Conservation (phyloP, 2,329 filamentous ascomycete genomes). For the Aspergillus ibericus region DNA sequence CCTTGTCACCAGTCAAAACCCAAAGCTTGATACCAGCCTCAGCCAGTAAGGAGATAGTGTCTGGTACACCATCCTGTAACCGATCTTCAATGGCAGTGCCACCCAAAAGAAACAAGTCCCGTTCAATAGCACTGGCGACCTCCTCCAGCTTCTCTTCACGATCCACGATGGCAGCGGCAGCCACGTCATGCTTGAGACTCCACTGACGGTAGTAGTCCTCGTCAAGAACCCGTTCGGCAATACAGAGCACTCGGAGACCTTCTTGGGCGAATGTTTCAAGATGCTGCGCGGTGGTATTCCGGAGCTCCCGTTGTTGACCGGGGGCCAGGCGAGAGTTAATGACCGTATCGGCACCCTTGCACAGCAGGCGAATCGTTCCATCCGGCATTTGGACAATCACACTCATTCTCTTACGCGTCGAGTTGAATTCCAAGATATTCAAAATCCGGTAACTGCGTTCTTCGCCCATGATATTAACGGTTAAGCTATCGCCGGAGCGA, state of each 20-base stretch:
- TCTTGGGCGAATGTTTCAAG: constrained; percentile 6
- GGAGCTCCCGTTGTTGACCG: background rate
- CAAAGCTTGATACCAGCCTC: constrained; percentile 96
- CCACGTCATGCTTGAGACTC: constrained; percentile 6
- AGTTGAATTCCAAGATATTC: constrained; percentile 5
- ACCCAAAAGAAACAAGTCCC: background rate
- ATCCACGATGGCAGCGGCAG: constrained; percentile 4
- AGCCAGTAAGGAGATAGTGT: constrained; percentile 2
- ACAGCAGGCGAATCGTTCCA: constrained; percentile 3
- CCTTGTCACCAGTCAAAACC: constrained; percentile 97
- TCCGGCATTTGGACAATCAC: constrained; percentile 5
- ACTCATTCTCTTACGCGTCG: constrained; percentile 6
- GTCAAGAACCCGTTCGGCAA: constrained; percentile 1
- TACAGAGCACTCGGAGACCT: constrained; percentile 4
- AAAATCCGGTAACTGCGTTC: constrained; percentile 2
- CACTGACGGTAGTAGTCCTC: background rate
- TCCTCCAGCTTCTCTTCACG: constrained; percentile 5
- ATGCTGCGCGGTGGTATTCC: background rate
- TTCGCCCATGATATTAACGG: constrained; percentile 3
- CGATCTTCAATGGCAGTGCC: constrained; percentile 80
- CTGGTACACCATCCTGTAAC: constrained; percentile 29
- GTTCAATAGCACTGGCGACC: background rate
- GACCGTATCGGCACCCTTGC: constrained; percentile 2
- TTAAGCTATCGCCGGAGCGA: constrained; percentile 1
- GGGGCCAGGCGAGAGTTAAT: constrained; percentile 4